phyloP scores from a whole-genome alignment of 2,329 filamentous ascomycete species.

The Knufia petricola region DNA sequence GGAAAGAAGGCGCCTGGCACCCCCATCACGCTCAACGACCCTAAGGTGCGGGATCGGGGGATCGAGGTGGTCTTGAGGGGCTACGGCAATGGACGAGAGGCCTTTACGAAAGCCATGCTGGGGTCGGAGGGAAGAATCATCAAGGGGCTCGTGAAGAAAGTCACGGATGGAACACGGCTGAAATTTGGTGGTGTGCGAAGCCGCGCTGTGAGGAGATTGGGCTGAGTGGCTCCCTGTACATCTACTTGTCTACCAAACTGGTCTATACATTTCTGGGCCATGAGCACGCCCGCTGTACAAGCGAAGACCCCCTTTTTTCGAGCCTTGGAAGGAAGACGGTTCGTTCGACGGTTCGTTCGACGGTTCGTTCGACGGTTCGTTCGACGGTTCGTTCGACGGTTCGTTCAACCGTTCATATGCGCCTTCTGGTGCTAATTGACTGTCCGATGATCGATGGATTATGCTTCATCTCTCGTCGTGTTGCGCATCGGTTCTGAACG shows the following conservation, averaged over 20 bases:
- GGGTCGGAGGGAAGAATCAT: constrained; percentile 73
- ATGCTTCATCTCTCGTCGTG: no score
- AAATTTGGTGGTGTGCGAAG: constrained; percentile 95
- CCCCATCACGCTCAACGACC: constrained; percentile 63
- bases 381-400: no score
- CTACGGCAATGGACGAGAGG: constrained; percentile 79
- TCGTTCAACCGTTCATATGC: no score
- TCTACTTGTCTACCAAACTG: neutral
- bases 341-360: no score
- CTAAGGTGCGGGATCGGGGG: constrained; percentile 57
- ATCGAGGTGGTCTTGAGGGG: constrained; percentile 76
- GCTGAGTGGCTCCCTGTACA: constrained; percentile 31
- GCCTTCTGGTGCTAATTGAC: no score
- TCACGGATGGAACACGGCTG: constrained; percentile 77
- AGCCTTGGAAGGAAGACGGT: no score
- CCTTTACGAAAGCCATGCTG: constrained; percentile 78
- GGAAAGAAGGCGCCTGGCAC: constrained; percentile 52
- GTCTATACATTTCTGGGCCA: no score
- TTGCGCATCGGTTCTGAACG: no score
- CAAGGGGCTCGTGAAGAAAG: constrained; percentile 62
- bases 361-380: no score
- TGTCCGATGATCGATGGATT: no score
- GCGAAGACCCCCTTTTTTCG: no score
- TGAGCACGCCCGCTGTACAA: no score
- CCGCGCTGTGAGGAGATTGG: constrained; percentile 71